phyloP scores from a whole-genome alignment of 495 filamentous ascomycete species.

The Oleoguttula mirabilis region DNA sequence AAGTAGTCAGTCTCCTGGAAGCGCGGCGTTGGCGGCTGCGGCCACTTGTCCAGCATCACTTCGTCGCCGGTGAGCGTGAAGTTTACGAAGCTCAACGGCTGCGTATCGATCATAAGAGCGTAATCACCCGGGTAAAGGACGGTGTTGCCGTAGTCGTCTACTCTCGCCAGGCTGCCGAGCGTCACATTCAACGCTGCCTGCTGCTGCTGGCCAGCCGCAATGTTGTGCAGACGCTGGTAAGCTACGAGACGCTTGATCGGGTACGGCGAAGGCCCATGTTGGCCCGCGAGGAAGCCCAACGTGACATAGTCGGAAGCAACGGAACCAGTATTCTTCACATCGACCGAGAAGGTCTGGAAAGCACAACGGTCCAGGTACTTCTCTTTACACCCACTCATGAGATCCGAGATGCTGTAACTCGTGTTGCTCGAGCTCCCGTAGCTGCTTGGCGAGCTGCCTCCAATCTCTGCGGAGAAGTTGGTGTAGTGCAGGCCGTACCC shows the following conservation, averaged over 20 bases:
- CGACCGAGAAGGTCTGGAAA: constrained; percentile 34
- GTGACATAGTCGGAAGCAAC: constrained; percentile 46
- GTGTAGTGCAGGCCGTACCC: constrained; percentile 45
- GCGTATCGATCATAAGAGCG: constrained; percentile 42
- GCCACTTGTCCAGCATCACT: constrained; percentile 35
- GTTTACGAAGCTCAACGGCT: constrained; percentile 26
- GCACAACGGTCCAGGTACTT: constrained; percentile 23
- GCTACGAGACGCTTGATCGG: constrained; percentile 54
- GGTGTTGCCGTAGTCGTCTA: constrained; percentile 45
- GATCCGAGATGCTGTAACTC: constrained; percentile 23
- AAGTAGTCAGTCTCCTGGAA: constrained; percentile 28
- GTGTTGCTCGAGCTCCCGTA: background rate
- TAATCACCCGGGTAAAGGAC: constrained; percentile 57
- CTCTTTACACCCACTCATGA: constrained; percentile 22
- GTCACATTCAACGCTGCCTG: constrained; percentile 38
- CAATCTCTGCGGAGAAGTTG: constrained; percentile 32
- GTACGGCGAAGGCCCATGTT: constrained; percentile 45
- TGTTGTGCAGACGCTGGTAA: constrained; percentile 40
- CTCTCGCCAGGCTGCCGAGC: constrained; percentile 46
- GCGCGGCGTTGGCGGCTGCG: constrained; percentile 20
- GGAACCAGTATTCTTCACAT: constrained; percentile 42
- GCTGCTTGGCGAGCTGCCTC: background rate
- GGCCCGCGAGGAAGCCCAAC: constrained; percentile 44
- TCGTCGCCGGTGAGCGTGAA: constrained; percentile 37
- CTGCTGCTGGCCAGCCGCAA: constrained; percentile 32